Evolutionary conservation across 2,329 filamentous ascomycete species (phyloP), one percentile per base, ranked within the genome.

Genomic region (Nothophaeocryptopus gaeumannii): DNA sequence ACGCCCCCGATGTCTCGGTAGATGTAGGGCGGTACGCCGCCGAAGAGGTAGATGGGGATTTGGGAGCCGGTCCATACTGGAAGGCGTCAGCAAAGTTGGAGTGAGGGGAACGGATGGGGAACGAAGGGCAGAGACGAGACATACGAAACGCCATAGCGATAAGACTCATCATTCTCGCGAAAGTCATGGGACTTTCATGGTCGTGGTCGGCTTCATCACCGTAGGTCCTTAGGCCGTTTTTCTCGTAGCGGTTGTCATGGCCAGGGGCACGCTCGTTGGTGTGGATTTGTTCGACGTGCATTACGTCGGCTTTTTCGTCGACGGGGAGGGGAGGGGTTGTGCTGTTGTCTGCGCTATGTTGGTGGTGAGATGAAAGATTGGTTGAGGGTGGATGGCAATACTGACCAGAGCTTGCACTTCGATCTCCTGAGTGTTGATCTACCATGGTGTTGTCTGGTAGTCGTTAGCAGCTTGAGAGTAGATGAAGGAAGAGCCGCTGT

Each of bases 1-100:
- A 54, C 39, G 14, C 55, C 55, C 8, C 55, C 55, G 13, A 58
- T 58, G 37, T 58, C 55, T 8, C 50, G 53, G 33, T 58, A 58
- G 42, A 58, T 58, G 34, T 58, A 58, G 7, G 55, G 55, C 7
- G 55, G 55, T 3, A 58, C 53, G 44, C 64, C 67, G 40, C 72
- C 72, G 47, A 72, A 73, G 34, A 74, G 62, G 53, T 72, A 74
- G 9, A 83, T 70, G 1, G 80, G 80, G 39, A 83, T 82, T 56
- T 83, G 80, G 46, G 75, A 79, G 29, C 79, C 79, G 41, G 78
- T 80, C 80, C 80, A 83, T 15, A 83, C 54, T 60, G 35, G n/a
- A 15, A 33, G n/a, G 36, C 5, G 16, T 39, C 16, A 16, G 13
- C n/a, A 39, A 29, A 14, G n/a, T 9, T 5, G 26, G 16, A 12